Base-by-base conservation (phyloP, 2,329 filamentous ascomycete species). In the Colletotrichum nymphaeae region DNA sequence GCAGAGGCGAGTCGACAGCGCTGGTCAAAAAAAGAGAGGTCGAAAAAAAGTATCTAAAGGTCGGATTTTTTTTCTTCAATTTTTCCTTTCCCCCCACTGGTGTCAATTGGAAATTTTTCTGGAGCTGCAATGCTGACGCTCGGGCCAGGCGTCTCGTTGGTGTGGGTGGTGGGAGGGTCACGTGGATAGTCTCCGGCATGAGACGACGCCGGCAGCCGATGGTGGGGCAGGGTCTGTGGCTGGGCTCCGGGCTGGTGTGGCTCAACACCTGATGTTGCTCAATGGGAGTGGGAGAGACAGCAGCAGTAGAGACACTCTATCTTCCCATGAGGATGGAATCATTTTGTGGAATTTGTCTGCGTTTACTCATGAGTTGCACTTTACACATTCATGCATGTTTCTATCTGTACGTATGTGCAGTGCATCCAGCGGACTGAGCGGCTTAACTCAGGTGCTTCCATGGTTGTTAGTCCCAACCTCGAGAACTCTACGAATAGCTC, bases 61-160 rank as follows among this genome's bases (percentile, higher is more conserved):
- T 68, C 60, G 71, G 71, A 73, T 71, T 73, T 73, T 73, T 70
- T 74, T 75, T 73, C 72, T 73, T 75, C 65, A 73, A 75, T 75
- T 75, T 74, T 75, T 72, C 72, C 60, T 53, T 37, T 14, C 68
- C 65, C 74, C 74, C 72, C 74, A 75, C 74, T 73, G 74, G 72
- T 74, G 56, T 74, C 68, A 70, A 74, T 74, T 75, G 72, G 72
- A 69, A 72, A 63, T 76, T 76, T 75, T 75, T 70, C 69, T 75
- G 74, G 74, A 75, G 73, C 74, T 76, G 64, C 49, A 55, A 75
- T 63, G 72, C 66, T 53, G 69, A 62, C 24, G 73, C 69, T 72
- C 67, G 67, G 73, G 58, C 73, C 73, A 74, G 22, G 32, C 9
- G 22, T 28, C 28, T 35, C 9, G 9, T 28, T 16, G n/a, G 5